Conservation (phyloP, 1,139 yeast genomes). For the Pneumocystis carinii region DNA sequence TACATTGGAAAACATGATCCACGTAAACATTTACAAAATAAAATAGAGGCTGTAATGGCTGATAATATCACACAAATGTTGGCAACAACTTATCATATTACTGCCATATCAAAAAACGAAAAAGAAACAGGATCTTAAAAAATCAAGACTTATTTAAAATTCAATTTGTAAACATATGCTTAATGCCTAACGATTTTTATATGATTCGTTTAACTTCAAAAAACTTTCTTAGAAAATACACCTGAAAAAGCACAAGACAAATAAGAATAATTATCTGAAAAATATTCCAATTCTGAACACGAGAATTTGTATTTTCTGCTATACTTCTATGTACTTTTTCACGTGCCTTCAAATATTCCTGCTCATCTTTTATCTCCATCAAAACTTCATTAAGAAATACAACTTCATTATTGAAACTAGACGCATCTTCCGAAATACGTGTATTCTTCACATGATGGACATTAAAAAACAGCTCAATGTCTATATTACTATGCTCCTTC, state of each 20-base stretch:
- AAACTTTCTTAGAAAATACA: conserved; percentile 19
- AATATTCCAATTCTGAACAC: conserved; percentile 96
- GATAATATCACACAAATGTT: conserved; percentile 76
- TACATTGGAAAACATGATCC: conserved; percentile 98
- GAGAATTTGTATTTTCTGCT: conserved; percentile 89
- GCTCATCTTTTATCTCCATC: conserved; percentile 76
- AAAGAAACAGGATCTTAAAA: background rate
- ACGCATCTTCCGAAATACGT: background rate
- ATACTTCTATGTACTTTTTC: conserved; percentile 94
- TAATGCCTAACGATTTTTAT: background rate
- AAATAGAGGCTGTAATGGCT: conserved; percentile 74
- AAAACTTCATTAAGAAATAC: conserved; percentile 61
- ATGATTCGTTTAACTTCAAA: background rate
- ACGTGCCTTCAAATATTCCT: conserved; percentile 77
- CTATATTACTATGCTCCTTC: conserved; percentile 33
- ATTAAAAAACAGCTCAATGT: conserved; percentile 88
- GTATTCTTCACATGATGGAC: conserved; percentile 76
- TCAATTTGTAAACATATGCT: background rate
- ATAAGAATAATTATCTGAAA: conserved; percentile 80
- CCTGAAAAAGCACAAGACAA: conserved; percentile 79
- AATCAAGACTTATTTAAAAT: background rate
- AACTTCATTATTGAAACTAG: conserved; percentile 40
- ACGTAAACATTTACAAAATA: conserved; percentile 85
- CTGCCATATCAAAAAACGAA: background rate
- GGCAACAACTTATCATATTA: background rate